A percentile compares a stretch with the other conserved stretches of the same genome.
These are phyloP conservation scores for Aspergillus pseudoterreus DNA, from an alignment of 2,329 filamentous ascomycete species.

Conservation along the genomic window DNA sequence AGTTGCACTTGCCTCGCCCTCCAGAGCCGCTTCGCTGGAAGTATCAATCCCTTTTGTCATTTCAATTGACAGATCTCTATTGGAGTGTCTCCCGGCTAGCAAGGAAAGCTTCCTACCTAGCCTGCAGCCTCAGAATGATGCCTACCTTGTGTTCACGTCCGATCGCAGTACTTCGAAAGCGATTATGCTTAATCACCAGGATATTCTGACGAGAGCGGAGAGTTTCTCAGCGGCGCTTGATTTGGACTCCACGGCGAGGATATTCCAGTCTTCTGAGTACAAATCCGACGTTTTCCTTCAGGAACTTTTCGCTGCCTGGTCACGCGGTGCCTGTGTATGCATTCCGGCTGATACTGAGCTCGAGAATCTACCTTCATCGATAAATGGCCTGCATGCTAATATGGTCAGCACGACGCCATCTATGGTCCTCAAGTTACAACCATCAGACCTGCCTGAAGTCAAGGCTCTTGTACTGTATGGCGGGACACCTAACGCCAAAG, in stretches of 20 bases:
- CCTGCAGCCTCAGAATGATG: slow-evolving; percentile 17
- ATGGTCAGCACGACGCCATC: slow-evolving; percentile 35
- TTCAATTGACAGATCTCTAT: slow-evolving; percentile 28
- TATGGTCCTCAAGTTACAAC: slow-evolving; percentile 18
- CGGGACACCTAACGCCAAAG: slow-evolving; percentile 9
- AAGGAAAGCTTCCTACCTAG: slow-evolving; percentile 1
- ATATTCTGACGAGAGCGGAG: slow-evolving; percentile 27
- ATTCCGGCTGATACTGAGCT: slow-evolving; percentile 45
- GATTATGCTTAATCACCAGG: slow-evolving; percentile 35
- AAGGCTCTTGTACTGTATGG: slow-evolving; percentile 21
- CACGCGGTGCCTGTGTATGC: slow-evolving; percentile 45
- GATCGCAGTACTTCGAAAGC: slow-evolving; percentile 25
- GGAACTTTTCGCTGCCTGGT: slow-evolving; percentile 36
- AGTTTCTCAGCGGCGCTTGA: slow-evolving; percentile 23
- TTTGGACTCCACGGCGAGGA: slow-evolving; percentile 20
- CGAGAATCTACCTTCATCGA: slow-evolving; percentile 52
- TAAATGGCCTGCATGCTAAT: slow-evolving; percentile 37
- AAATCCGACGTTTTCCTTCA: slow-evolving; percentile 46
- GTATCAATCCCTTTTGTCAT: slow-evolving; percentile 40
- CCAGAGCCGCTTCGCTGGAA: slow-evolving; percentile 38
- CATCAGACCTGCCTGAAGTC: slow-evolving; percentile 25
- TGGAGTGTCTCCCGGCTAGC: slow-evolving; percentile 29
- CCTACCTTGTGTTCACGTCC: slow-evolving; percentile 34
- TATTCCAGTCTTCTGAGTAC: slow-evolving; percentile 43
- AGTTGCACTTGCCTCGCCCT: slow-evolving; percentile 38